A percentile compares a stretch with the other conserved stretches of the same genome.
Conservation (phyloP, 2,329 filamentous ascomycete species). For the Scedosporium minutisporum region DNA sequence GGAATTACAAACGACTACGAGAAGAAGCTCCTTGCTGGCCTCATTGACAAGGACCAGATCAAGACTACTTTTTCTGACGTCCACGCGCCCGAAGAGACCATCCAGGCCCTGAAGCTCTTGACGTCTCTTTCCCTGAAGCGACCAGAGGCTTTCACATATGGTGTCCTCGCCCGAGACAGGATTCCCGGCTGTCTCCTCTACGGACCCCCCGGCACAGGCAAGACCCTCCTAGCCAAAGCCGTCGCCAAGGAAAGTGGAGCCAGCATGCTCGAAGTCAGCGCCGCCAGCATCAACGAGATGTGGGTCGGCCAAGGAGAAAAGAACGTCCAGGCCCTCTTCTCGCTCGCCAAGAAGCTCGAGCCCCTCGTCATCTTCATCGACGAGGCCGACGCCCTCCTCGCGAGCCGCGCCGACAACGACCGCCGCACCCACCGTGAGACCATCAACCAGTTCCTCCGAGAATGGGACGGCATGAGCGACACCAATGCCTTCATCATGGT, state of each 20-base stretch:
- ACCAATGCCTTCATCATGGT: slow-evolving; percentile 94
- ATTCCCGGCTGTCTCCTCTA: slow-evolving; percentile 85
- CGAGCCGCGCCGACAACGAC: slow-evolving; percentile 57
- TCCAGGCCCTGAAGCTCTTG: slow-evolving; percentile 78
- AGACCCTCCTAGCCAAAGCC: slow-evolving; percentile 60
- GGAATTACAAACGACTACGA: slow-evolving; percentile 44
- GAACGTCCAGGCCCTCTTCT: slow-evolving; percentile 87
- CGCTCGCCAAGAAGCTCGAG: slow-evolving; percentile 78
- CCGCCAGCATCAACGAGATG: slow-evolving; percentile 89
- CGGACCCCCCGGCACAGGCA: slow-evolving; percentile 74
- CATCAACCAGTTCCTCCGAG: slow-evolving; percentile 91
- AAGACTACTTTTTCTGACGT: slow-evolving; percentile 82
- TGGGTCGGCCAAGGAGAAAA: slow-evolving; percentile 95
- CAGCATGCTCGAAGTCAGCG: slow-evolving; percentile 77
- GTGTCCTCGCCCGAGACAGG: slow-evolving; percentile 81
- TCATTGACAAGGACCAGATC: slow-evolving; percentile 74
- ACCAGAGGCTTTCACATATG: slow-evolving; percentile 93
- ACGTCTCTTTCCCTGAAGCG: slow-evolving; percentile 79
- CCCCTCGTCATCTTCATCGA: slow-evolving; percentile 96
- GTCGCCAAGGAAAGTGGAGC: slow-evolving; percentile 60
- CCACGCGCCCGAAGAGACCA: slow-evolving; percentile 70
- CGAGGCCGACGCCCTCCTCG: slow-evolving; percentile 88
- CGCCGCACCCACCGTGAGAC: slow-evolving; percentile 73
- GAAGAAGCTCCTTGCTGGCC: slow-evolving; percentile 69
- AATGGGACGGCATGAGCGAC: slow-evolving; percentile 87